Conservation (phyloP, 306 rosid species). For the barrel medic (Medicago truncatula) region MtrunA17r5.0-ANR NC_053042.1:7118501-7119000, state of each 20-base stretch:
- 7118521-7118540: not conserved
- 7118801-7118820: not conserved
- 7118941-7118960: constrained; percentile 1
- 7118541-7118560: not conserved
- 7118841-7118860: not conserved
- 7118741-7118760: constrained; percentile 77
- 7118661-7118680: constrained; percentile 79
- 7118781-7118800: not conserved
- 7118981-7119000: not conserved
- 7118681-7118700: constrained; percentile 74
- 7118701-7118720: constrained; percentile 97
- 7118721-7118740: constrained; percentile 85
- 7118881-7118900: not conserved
- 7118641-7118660: constrained; percentile 76
- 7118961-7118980: not conserved
- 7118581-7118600: constrained; percentile 97
- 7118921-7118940: constrained; percentile 6
- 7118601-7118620: constrained; percentile 92
- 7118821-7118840: not conserved
- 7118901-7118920: not conserved
- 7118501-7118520: constrained; percentile 57
- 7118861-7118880: not conserved
- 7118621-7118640: constrained; percentile 87
- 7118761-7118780: constrained; percentile 60
- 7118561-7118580: constrained; percentile 59